Evolutionary conservation across 352 stramenopile species (phyloP), one percentile per base, ranked within the genome.

Genomic region (Globisporangium lucens): DNA sequence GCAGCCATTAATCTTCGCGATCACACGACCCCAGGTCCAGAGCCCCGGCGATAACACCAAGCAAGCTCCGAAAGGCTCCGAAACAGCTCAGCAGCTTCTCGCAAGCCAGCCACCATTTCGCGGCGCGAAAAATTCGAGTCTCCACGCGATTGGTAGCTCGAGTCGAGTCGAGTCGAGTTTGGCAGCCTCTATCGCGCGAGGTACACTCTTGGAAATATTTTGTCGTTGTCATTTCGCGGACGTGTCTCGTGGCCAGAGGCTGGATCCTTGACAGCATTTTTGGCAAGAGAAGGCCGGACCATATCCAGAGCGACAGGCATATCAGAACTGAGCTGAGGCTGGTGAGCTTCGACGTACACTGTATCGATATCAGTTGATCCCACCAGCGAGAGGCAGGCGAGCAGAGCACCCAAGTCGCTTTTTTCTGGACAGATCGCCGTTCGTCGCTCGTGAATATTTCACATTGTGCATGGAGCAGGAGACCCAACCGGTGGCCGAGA

Each of bases 101-200:
- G 36, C 52, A 36, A n/a, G 24, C 52, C 52, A 57, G 52, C 52
- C 52, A 57, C 52, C 52, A 49, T 49, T 49, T 49, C 41, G 41
- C 41, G 41, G 17, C 41, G 15, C 41, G 41, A 49, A 49, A 49
- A 49, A 49, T 49, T 49, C 41, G 41, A 49, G 41, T 49, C 41
- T 49, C 15, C 41, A 49, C 41, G 17, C 41, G 41, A 49, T 49
- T 49, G 41, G 41, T 49, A 49, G 41, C 41, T 49, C 41, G 35
- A 41, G 35, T 12, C 35, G 35, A 38, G 29, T 33, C 38, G 3
- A 46, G 38, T 46, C 38, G 38, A 46, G 38, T n/a, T 49, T 55
- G 36, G 38, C 58, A 64, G 58, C 36, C 58, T 64, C 43, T 55
- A 64, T 64, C 41, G 36, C n/a, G 22, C 55, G 20, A 47, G 56